Percentiles rank a stretch among this genome's conserved stretches.
Evolutionary conservation across 2,329 filamentous ascomycete genomes (phyloP).

Genomic region (Teratosphaeria zuluensis): DNA sequence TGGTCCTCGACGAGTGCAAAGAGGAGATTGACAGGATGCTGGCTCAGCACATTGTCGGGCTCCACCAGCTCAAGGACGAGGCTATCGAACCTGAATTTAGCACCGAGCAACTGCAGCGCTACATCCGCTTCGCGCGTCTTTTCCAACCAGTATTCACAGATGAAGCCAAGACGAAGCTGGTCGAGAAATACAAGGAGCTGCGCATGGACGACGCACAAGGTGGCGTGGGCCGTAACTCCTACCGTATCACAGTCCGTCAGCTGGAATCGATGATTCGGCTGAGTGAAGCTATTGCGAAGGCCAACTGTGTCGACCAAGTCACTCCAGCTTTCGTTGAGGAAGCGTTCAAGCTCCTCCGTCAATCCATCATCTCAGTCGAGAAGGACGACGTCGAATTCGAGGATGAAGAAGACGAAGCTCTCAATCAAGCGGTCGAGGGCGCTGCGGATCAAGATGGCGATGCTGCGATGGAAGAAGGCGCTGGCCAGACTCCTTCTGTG

Average conservation of each 20-base stretch:
- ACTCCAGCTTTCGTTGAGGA: constrained; percentile 77
- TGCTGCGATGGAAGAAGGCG: constrained; percentile 41
- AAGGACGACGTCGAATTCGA: constrained; percentile 96
- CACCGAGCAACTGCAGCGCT: constrained; percentile 91
- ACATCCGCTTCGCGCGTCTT: constrained; percentile 90
- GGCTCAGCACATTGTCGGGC: constrained; percentile 85
- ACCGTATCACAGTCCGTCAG: constrained; percentile 94
- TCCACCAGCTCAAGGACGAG: constrained; percentile 86
- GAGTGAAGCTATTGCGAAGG: constrained; percentile 95
- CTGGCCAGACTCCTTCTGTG: constrained; percentile 30
- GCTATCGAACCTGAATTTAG: constrained; percentile 88
- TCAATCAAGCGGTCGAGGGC: constrained; percentile 41
- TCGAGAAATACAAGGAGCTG: constrained; percentile 91
- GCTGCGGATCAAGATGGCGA: constrained; percentile 36
- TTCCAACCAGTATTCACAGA: constrained; percentile 89
- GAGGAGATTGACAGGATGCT: constrained; percentile 83
- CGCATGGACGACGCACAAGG: constrained; percentile 88
- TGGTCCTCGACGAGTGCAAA: constrained; percentile 93
- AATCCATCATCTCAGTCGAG: constrained; percentile 95
- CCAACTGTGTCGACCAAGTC: constrained; percentile 90
- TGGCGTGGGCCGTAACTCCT: constrained; percentile 86
- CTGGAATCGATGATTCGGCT: constrained; percentile 92
- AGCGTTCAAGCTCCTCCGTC: constrained; percentile 79
- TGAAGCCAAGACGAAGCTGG: constrained; percentile 74
- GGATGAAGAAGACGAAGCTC: constrained; percentile 50